Conservation (phyloP, 2,329 filamentous ascomycete species). For the Colletotrichum godetiae region DNA sequence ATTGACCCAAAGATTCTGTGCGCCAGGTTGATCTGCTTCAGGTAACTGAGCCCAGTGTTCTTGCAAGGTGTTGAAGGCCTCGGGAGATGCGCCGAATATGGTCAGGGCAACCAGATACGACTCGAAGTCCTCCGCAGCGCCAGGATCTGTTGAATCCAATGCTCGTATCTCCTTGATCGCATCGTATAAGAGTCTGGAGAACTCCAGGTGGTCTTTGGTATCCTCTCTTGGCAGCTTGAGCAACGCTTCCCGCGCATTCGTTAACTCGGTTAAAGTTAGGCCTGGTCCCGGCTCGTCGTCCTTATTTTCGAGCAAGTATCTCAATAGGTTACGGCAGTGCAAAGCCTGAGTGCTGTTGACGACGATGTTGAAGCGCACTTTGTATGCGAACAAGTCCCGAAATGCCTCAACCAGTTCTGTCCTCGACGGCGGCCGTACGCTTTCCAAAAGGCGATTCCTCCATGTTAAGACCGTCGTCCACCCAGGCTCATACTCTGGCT, state of each 20-base stretch:
- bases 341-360: slow-evolving; percentile 76
- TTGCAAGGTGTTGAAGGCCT: slow-evolving; percentile 55
- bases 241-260: slow-evolving; percentile 57
- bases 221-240: slow-evolving; percentile 55
- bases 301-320: slow-evolving; percentile 64
- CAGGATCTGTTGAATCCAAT: slow-evolving; percentile 24
- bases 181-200: slow-evolving; percentile 58
- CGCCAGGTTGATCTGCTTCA: slow-evolving; percentile 28
- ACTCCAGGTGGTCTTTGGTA: slow-evolving; percentile 56
- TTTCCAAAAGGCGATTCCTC: slow-evolving; percentile 70
- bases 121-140: slow-evolving; percentile 47
- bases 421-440: slow-evolving; percentile 71
- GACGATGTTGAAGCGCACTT: slow-evolving; percentile 58
- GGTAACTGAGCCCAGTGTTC: slow-evolving; percentile 43
- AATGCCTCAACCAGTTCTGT: slow-evolving; percentile 75
- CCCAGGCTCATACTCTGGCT: slow-evolving; percentile 75
- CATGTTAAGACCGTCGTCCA: slow-evolving; percentile 78
- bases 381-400: slow-evolving; percentile 69
- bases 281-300: slow-evolving; percentile 44
- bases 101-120: slow-evolving; percentile 63
- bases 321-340: slow-evolving; percentile 66
- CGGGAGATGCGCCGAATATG: slow-evolving; percentile 63
- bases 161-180: slow-evolving; percentile 37
- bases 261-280: slow-evolving; percentile 54
- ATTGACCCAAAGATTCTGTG: slow-evolving; percentile 56